Conservation (phyloP, 2,329 filamentous ascomycete genomes). For the Nigrospora osmanthi region DNA sequence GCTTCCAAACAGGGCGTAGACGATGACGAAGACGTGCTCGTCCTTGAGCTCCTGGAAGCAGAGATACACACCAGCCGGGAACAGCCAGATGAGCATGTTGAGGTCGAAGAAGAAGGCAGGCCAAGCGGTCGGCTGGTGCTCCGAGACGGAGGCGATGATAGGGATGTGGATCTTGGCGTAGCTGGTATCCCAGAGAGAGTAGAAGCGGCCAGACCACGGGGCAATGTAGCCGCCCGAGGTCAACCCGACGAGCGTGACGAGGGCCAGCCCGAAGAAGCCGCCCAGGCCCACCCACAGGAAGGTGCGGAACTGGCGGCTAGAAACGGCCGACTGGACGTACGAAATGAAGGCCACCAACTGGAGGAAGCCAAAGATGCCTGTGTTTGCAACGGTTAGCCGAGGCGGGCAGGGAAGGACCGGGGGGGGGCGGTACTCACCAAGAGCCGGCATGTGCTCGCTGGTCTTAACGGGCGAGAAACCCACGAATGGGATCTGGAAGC, state of each 20-base stretch:
- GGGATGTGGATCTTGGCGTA: slow-evolving; percentile 99
- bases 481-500: slow-evolving; percentile 99
- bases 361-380: slow-evolving; percentile 89
- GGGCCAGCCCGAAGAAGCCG: slow-evolving; percentile 54
- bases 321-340: slow-evolving; percentile 80
- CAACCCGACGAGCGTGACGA: slow-evolving; percentile 73
- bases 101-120: slow-evolving; percentile 99
- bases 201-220: slow-evolving; percentile 97
- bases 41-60: slow-evolving; percentile 92
- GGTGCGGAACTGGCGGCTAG: slow-evolving; percentile 88
- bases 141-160: slow-evolving; percentile 98
- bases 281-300: slow-evolving; percentile 73
- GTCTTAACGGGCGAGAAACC: slow-evolving; percentile 94
- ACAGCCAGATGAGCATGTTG: slow-evolving; percentile 97
- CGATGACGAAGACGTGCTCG: slow-evolving; percentile 96
- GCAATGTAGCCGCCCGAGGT: slow-evolving; percentile 89
- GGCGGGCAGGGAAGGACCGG: background rate
- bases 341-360: slow-evolving; percentile 91
- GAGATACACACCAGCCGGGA: slow-evolving; percentile 96
- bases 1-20: slow-evolving; percentile 92
- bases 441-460: slow-evolving; percentile 95
- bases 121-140: slow-evolving; percentile 98
- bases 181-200: slow-evolving; percentile 96
- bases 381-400: background rate
- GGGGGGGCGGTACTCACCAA: slow-evolving; percentile 52